Conservation (phyloP, 1,284 basidiomycete genomes). For the Malassezia cuniculi region DNA sequence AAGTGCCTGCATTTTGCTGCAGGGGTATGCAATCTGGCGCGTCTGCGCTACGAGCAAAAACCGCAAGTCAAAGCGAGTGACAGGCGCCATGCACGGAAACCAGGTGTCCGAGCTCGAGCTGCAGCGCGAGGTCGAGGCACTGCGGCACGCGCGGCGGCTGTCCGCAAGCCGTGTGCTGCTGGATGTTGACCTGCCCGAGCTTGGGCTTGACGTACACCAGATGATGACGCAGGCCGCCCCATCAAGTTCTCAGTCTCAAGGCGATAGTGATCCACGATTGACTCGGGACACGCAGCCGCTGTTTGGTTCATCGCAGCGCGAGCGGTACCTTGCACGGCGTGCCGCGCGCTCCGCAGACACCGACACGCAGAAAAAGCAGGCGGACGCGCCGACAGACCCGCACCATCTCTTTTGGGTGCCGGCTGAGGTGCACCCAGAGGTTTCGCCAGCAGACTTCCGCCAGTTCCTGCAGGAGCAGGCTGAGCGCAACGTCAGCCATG, state of each 20-base stretch:
- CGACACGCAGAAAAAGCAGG: neutral
- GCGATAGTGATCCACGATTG: too few species aligned
- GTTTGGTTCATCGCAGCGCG: conserved; percentile 9
- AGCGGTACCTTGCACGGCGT: conserved; percentile 1
- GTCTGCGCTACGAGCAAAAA: too few species aligned
- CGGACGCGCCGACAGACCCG: conserved; percentile 22
- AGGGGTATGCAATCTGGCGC: too few species aligned
- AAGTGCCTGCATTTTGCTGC: too few species aligned
- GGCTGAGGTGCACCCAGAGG: conserved; percentile 85
- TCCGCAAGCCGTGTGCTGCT: conserved; percentile 37
- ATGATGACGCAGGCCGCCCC: too few species aligned
- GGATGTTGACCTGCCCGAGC: conserved; percentile 40
- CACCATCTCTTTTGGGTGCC: conserved; percentile 87
- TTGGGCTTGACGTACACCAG: too few species aligned
- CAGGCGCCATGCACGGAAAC: too few species aligned
- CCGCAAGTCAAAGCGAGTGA: too few species aligned
- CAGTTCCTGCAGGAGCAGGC: conserved; percentile 89
- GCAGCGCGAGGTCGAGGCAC: conserved; percentile 38
- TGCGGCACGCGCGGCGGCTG: conserved; percentile 37
- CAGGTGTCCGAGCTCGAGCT: conserved; percentile 39
- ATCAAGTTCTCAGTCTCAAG: too few species aligned
- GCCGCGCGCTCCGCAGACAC: neutral
- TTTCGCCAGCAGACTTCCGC: conserved; percentile 88
- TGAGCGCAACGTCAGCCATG: conserved; percentile 39
- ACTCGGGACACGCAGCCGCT: too few species aligned